phyloP scores from a whole-genome alignment of 2,329 filamentous ascomycete species.

The Pseudogymnoascus sp. region DNA sequence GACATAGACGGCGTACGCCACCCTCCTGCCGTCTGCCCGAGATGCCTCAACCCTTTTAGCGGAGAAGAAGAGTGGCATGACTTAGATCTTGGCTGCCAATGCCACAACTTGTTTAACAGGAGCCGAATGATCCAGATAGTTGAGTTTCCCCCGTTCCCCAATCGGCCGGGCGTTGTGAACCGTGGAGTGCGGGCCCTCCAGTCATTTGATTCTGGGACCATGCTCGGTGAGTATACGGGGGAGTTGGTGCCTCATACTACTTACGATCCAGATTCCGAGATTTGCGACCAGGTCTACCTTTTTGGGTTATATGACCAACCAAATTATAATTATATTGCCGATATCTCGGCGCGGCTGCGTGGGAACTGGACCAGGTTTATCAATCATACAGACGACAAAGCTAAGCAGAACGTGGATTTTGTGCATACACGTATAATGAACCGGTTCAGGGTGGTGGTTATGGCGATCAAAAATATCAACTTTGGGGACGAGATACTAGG shows the following conservation, averaged over 20 bases:
- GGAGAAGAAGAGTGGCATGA: background rate
- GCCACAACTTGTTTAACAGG: background rate
- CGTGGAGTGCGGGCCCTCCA: background rate
- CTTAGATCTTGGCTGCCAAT: background rate
- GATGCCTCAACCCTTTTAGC: background rate
- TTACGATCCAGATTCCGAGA: background rate
- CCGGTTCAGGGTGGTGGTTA: background rate
- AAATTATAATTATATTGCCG: background rate
- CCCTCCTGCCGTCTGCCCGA: background rate
- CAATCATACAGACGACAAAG: background rate
- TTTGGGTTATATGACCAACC: background rate
- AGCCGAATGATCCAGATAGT: background rate
- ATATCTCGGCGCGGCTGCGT: background rate
- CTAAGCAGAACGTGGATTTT: background rate
- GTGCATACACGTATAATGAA: background rate
- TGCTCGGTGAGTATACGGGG: background rate
- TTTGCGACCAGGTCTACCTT: background rate
- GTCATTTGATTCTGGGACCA: background rate
- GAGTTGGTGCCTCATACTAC: background rate
- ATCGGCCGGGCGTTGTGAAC: background rate
- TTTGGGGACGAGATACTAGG: background rate
- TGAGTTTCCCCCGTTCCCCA: background rate
- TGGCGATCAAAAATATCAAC: background rate
- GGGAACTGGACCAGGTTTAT: constrained; percentile 8
- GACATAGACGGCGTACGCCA: background rate